phyloP scores from a whole-genome alignment of 176 grass and related monocot species.

The Tillandsia leiboldiana region DNA sequence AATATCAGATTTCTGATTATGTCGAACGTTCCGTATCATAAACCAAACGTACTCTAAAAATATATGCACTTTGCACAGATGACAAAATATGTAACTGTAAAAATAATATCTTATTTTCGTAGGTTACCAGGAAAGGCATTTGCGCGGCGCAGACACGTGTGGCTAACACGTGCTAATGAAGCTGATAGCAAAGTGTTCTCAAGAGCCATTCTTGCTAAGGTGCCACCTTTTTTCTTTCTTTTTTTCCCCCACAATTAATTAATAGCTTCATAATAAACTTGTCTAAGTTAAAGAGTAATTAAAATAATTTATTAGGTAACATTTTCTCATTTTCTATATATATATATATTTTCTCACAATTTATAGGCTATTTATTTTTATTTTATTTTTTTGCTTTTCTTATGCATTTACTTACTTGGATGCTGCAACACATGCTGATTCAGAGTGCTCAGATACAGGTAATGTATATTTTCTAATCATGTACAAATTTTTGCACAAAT shows the following conservation, averaged over 20 bases:
- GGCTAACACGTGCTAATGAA: conserved; percentile 74
- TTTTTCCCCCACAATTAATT: not conserved
- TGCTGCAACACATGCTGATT: conserved; percentile 11
- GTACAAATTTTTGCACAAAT: too few species aligned
- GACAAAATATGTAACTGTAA: too few species aligned
- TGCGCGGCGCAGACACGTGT: conserved; percentile 42
- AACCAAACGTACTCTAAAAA: too few species aligned
- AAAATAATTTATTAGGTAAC: not conserved
- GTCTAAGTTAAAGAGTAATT: too few species aligned
- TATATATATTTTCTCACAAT: not conserved
- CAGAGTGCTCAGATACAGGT: conserved; percentile 89
- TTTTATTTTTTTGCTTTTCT: not conserved
- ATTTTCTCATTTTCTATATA: not conserved
- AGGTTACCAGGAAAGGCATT: conserved; percentile 78
- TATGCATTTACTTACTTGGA: not conserved
- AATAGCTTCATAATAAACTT: not conserved
- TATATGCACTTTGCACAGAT: too few species aligned
- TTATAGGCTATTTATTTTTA: not conserved
- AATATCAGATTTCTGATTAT: too few species aligned
- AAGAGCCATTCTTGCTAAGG: conserved; percentile 77
- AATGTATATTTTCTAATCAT: conserved; percentile 4
- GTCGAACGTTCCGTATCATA: too few species aligned
- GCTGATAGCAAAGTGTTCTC: conserved; percentile 70
- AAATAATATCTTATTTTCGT: not conserved
- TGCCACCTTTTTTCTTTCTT: not conserved